Conservation (phyloP, 2,329 filamentous ascomycete species). For the Emmonsiellopsis sp. region DNA sequence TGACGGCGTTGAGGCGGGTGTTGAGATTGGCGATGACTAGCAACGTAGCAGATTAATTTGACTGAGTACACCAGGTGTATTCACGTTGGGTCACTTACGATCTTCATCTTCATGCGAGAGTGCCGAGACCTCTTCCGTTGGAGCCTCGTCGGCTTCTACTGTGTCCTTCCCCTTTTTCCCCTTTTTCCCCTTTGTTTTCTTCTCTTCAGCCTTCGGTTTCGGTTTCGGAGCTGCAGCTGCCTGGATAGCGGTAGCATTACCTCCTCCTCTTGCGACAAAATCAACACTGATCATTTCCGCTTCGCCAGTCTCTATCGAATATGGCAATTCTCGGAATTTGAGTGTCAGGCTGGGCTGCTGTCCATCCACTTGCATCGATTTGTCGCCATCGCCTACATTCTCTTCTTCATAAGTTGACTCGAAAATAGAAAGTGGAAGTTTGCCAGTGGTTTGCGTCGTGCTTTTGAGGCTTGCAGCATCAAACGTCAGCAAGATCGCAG, state of each 20-base stretch:
- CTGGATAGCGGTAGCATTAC: constrained; percentile 60
- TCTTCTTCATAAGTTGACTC: constrained; percentile 74
- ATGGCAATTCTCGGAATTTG: constrained; percentile 74
- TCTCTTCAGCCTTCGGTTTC: constrained; percentile 16
- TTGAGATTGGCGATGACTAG: constrained; percentile 59
- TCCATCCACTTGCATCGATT: constrained; percentile 66
- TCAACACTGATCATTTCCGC: constrained; percentile 98
- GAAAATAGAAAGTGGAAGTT: constrained; percentile 82
- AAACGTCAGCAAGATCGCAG: constrained; percentile 78
- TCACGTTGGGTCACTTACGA: constrained; percentile 28
- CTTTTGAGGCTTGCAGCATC: constrained; percentile 54
- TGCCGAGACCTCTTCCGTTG: constrained; percentile 21
- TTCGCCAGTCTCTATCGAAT: constrained; percentile 85
- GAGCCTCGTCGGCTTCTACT: constrained; percentile 21
- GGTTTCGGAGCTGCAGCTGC: constrained; percentile 15
- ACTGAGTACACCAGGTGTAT: neutral
- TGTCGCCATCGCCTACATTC: constrained; percentile 44
- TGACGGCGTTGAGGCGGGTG: constrained; percentile 84
- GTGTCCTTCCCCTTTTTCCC: constrained; percentile 28
- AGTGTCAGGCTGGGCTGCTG: constrained; percentile 48
- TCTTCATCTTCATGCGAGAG: constrained; percentile 57
- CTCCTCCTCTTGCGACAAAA: constrained; percentile 76
- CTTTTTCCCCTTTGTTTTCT: constrained; percentile 17
- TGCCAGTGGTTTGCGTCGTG: constrained; percentile 54
- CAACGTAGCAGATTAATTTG: constrained; percentile 5